Percentiles rank a stretch among this genome's conserved stretches.
Conservation (phyloP, 306 rosid species). For the Corylus avellana region DNA sequence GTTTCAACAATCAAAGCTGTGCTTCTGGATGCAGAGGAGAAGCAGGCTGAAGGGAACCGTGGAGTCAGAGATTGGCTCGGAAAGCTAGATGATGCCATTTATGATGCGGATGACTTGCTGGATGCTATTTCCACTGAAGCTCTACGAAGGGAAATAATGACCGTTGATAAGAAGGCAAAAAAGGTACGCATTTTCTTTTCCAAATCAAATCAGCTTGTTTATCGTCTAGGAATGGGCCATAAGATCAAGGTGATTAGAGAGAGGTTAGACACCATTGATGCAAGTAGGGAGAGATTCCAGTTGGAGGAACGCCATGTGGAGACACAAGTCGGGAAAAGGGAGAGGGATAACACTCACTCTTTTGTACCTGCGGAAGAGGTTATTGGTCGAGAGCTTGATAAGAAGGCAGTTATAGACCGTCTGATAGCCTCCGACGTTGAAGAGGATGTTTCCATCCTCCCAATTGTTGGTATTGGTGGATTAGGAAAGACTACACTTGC, state of each 20-base stretch:
- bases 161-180: background rate
- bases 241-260: background rate
- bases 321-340: too few species aligned
- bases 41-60: background rate
- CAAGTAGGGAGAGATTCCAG: background rate
- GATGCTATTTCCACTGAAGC: background rate
- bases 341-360: background rate
- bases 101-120: background rate
- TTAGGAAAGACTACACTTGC: conserved; percentile 27
- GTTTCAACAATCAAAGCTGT: too few species aligned
- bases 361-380: background rate
- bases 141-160: background rate
- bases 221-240: background rate
- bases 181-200: background rate
- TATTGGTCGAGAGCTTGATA: conserved; percentile 23
- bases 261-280: background rate
- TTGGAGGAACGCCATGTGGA: background rate
- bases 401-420: background rate
- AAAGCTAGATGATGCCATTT: background rate
- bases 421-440: background rate
- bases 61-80: background rate
- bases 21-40: too few species aligned
- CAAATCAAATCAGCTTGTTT: background rate
- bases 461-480: conserved; percentile 22
- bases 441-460: background rate